These are phyloP conservation scores for Ambispora gerdemannii DNA, from an alignment of 192 early-diverging fungal genomes.

Conservation along the genomic window DNA sequence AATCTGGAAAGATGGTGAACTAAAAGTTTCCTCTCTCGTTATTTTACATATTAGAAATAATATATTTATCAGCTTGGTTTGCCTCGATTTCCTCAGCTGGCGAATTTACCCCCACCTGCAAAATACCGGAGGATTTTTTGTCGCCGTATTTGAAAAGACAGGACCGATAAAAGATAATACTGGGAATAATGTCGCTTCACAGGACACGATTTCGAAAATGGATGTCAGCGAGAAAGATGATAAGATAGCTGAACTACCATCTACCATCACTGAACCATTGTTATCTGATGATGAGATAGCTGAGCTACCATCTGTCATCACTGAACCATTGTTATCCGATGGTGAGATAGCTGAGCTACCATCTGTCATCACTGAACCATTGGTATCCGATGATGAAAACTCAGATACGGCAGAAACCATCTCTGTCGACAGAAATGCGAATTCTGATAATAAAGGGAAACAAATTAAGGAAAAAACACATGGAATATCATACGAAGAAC, in stretches of 20 bases:
- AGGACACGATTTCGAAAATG: too few species aligned
- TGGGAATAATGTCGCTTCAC: too few species aligned
- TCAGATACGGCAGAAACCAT: constrained; percentile 2
- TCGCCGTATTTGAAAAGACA: constrained; percentile 92
- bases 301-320: constrained; percentile 19
- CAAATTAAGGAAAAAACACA: not conserved
- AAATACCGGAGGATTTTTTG: constrained; percentile 98
- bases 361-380: not conserved
- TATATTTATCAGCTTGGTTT: too few species aligned
- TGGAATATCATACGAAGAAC: constrained; percentile 57
- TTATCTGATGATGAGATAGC: constrained; percentile 14
- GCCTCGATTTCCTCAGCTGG: constrained; percentile 57
- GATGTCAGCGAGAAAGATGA: too few species aligned
- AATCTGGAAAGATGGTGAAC: constrained; percentile 64
- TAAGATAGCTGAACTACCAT: constrained; percentile 19
- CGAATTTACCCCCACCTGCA: constrained; percentile 92
- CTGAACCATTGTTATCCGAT: constrained; percentile 8
- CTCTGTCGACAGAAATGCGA: not conserved
- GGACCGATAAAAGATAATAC: constrained; percentile 56
- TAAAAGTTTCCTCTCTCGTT: constrained; percentile 34
- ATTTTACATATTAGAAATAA: too few species aligned
- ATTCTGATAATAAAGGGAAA: constrained; percentile 4
- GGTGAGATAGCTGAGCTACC: constrained; percentile 21
- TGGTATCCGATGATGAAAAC: constrained; percentile 19
- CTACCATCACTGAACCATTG: not conserved